A percentile compares a stretch with the other conserved stretches of the same genome.
Evolutionary conservation across 345 rosid species (phyloP).

Genomic region (Reutealis trisperma): DNA sequence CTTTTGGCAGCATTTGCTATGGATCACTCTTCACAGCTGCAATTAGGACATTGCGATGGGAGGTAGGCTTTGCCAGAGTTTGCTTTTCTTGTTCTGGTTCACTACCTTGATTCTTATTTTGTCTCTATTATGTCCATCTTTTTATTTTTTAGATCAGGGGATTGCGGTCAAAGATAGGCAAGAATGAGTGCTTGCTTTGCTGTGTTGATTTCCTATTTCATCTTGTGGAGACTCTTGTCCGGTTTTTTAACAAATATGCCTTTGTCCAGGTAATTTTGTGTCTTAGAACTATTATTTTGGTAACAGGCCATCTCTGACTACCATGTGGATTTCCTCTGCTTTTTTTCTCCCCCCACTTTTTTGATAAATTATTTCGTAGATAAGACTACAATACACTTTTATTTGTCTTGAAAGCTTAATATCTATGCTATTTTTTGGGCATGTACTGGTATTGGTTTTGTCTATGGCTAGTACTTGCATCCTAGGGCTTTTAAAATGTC

Average conservation of each 20-base stretch:
- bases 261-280: conserved; percentile 75
- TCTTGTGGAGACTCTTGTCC: conserved; percentile 96
- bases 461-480: background rate
- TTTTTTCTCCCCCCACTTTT: background rate
- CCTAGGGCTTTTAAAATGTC: background rate
- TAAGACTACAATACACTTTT: background rate
- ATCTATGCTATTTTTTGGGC: background rate
- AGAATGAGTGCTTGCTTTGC: conserved; percentile 93
- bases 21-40: conserved; percentile 98
- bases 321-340: background rate
- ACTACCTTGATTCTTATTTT: conserved; percentile 10
- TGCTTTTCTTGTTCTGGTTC: conserved; percentile 11
- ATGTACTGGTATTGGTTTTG: background rate
- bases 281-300: background rate
- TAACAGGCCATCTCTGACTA: background rate
- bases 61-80: conserved; percentile 49
- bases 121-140: conserved; percentile 7
- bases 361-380: background rate
- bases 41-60: conserved; percentile 93
- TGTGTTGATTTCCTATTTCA: conserved; percentile 89
- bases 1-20: conserved; percentile 95
- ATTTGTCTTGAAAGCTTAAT: background rate
- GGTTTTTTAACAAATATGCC: conserved; percentile 94
- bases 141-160: conserved; percentile 75
- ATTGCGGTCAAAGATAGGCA: conserved; percentile 88